A percentile compares a stretch with the other conserved stretches of the same genome.
Conservation (phyloP, 345 rosid genomes). For the Syzygium jambos region DNA sequence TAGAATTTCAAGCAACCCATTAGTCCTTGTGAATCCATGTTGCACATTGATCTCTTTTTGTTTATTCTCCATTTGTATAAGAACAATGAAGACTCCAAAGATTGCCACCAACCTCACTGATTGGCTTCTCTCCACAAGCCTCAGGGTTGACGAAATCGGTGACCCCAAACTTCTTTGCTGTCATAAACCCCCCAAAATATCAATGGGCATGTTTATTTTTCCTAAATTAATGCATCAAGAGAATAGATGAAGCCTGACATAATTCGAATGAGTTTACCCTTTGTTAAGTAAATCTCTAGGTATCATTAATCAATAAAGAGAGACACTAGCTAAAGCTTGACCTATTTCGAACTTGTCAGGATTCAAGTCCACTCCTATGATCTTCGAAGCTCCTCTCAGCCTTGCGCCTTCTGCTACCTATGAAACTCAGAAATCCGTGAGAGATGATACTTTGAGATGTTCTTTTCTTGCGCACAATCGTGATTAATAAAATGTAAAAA, state of each 20-base stretch:
- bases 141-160: constrained; percentile 62
- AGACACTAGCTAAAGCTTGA: not conserved
- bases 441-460: not conserved
- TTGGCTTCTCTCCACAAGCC: constrained; percentile 21
- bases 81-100: not conserved
- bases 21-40: no score
- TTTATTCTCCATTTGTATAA: not conserved
- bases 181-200: not conserved
- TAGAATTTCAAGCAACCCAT: not conserved
- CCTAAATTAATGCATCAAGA: not conserved
- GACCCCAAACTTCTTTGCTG: constrained; percentile 52
- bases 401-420: constrained; percentile 71
- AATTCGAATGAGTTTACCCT: not conserved
- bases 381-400: constrained; percentile 43
- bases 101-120: constrained; percentile 24
- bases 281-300: not conserved
- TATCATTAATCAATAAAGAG: not conserved
- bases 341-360: constrained; percentile 40
- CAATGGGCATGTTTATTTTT: not conserved
- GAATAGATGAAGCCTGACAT: not conserved
- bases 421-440: not conserved
- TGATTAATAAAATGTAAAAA: not conserved
- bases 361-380: constrained; percentile 66
- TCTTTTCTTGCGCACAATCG: not conserved
- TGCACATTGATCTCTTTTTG: not conserved